Evolutionary conservation across 495 filamentous ascomycete genomes (phyloP), one percentile per base, ranked within the genome.

Genomic region (Pseudomonodictys pantanalensis): DNA sequence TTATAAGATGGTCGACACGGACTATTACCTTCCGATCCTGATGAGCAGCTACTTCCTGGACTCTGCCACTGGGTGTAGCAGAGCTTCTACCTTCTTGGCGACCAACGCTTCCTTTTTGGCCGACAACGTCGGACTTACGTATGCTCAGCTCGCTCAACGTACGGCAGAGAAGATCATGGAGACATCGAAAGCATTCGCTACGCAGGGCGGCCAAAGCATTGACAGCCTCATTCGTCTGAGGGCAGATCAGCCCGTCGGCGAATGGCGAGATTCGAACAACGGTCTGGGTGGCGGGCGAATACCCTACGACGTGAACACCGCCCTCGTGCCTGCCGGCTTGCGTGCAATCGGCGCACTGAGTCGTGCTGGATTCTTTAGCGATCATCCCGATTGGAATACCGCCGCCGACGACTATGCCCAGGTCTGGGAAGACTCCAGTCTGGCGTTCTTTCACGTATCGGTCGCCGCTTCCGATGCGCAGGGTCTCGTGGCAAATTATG

Each of bases 1-100:
- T 52, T 86, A 87, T 59, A 78, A 77, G 47, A 87, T 86, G 84
- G 73, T 87, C 30, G 84, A 87, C 58, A 78, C 83, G n/a, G 82
- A 87, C 59, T 85, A 80, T 59, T 86, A 76, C 56, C 73, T 86
- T 1, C 78, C 78, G 2, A 68, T 84, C 15, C 60, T 83, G 25
- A 76, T 87, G 73, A 72, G 81, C 43, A 74, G 77, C 44, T 86
- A 86, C 67, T 81, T 87, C 47, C 52, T 83, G 17, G 65, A 79
- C 25, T 78, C 77, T 12, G 54, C 67, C 0, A 59, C 72, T 12
- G 82, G 82, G 7, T 63, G 65, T 39, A 64, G 65, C 0, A 70
- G 81, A 33, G 67, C 65, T n/a, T 42, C 60, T 0, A 56, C 67
- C 0, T 84, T 87, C 62, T 71, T 85, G 43, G 68, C 72, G n/a